Percentiles rank a stretch among this genome's conserved stretches.
Evolutionary conservation across 139 green algal genomes (phyloP).

Genomic region (Desmodesmus armatus): DNA sequence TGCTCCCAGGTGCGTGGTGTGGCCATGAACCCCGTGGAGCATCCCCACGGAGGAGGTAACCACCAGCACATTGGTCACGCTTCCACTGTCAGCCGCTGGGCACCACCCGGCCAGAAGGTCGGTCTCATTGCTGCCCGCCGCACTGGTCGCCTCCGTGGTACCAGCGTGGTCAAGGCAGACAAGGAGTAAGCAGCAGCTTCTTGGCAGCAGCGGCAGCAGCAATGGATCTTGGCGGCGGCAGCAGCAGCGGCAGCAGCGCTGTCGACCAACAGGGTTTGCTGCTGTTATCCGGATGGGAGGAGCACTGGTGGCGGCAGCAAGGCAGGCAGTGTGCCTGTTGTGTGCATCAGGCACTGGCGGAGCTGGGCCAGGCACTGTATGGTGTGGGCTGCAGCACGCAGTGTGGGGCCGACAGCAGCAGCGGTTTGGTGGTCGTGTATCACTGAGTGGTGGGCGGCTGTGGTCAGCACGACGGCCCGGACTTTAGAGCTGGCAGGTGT

Average conservation of each 20-base stretch:
- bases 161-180: constrained; percentile 64
- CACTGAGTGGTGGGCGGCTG: no score
- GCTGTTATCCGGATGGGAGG: no score
- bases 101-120: constrained; percentile 86
- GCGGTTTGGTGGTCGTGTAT: not conserved
- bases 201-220: not conserved
- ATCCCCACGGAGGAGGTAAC: constrained; percentile 99
- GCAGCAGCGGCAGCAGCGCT: not conserved
- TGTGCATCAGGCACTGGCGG: not conserved
- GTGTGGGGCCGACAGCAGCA: constrained; percentile 9
- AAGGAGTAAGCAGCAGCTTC: constrained; percentile 46
- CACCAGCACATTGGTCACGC: constrained; percentile 99
- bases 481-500: no score
- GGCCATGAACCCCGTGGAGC: constrained; percentile 99
- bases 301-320: no score
- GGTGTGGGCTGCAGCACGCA: not conserved
- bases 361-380: no score
- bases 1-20: constrained; percentile 98
- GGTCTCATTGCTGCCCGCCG: constrained; percentile 80
- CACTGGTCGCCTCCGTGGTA: constrained; percentile 76
- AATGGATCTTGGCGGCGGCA: not conserved
- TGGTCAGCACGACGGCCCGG: no score
- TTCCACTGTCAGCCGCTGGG: constrained; percentile 93
- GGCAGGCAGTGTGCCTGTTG: not conserved
- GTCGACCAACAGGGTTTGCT: no score